Conservation (phyloP, 2,329 filamentous ascomycete species). For the Epichloe gansuensis region DNA sequence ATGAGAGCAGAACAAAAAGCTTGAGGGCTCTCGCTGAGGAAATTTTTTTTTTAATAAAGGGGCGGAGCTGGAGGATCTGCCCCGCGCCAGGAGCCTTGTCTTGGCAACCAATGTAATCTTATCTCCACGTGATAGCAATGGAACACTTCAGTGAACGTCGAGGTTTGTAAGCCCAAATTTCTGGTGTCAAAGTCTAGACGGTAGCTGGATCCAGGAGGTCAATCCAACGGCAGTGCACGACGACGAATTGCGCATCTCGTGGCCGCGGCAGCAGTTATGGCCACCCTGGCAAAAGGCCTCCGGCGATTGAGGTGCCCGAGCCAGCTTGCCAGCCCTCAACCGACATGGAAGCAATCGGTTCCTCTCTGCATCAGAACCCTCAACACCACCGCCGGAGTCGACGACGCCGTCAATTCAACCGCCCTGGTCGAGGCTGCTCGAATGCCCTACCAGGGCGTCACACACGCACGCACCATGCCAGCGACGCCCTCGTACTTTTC, state of each 20-base stretch:
- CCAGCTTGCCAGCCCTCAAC: constrained; percentile 15
- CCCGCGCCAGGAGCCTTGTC: constrained; percentile 18
- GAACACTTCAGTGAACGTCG: background rate
- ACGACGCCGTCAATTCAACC: constrained; percentile 7
- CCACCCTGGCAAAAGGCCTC: constrained; percentile 20
- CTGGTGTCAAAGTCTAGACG: background rate
- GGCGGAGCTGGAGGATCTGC: constrained; percentile 17
- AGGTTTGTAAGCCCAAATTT: background rate
- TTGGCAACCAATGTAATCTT: constrained; percentile 10
- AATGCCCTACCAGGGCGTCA: constrained; percentile 19
- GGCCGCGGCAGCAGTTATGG: constrained; percentile 18
- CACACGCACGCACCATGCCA: constrained; percentile 63
- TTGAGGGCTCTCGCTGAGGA: constrained; percentile 11
- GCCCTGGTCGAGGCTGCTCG: constrained; percentile 13
- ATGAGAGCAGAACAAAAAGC: constrained; percentile 7
- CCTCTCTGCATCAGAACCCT: constrained; percentile 16
- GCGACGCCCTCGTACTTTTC: constrained; percentile 92
- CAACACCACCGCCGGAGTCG: constrained; percentile 10
- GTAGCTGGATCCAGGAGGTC: background rate
- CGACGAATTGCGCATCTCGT: background rate
- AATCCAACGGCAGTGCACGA: background rate
- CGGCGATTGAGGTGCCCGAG: constrained; percentile 24
- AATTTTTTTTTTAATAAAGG: constrained; percentile 22
- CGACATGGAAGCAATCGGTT: constrained; percentile 12
- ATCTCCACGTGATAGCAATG: constrained; percentile 12